A percentile compares a stretch with the other conserved stretches of the same genome.
phyloP scores from a whole-genome alignment of 2,329 filamentous ascomycete species.

The Stachybotrys elegans region DNA sequence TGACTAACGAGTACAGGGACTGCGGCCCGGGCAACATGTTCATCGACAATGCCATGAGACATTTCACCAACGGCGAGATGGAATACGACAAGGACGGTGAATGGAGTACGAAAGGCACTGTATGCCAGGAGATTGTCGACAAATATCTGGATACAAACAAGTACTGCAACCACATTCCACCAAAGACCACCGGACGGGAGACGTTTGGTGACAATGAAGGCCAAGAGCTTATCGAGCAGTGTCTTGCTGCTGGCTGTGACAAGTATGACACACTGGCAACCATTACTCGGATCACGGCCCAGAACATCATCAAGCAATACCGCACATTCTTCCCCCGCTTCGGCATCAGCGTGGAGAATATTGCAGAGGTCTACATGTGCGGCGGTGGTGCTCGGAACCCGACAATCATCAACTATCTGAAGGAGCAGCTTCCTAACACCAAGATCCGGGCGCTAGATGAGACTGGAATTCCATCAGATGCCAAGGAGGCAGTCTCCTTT shows the following conservation, averaged over 20 bases:
- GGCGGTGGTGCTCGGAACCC: constrained; percentile 52
- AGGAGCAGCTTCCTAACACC: constrained; percentile 38
- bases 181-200: constrained; percentile 54
- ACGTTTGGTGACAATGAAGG: constrained; percentile 53
- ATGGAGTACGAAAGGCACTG: constrained; percentile 42
- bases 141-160: constrained; percentile 38
- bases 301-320: constrained; percentile 48
- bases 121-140: constrained; percentile 45
- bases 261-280: constrained; percentile 51
- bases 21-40: constrained; percentile 51
- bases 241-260: constrained; percentile 33
- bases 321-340: constrained; percentile 37
- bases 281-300: constrained; percentile 52
- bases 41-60: constrained; percentile 50
- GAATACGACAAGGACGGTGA: constrained; percentile 48
- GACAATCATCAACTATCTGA: constrained; percentile 48
- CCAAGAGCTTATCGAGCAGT: constrained; percentile 42
- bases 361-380: constrained; percentile 55
- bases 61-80: constrained; percentile 44
- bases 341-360: constrained; percentile 18
- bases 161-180: constrained; percentile 45
- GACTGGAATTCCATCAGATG: constrained; percentile 42
- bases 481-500: constrained; percentile 49
- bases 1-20: constrained; percentile 18
- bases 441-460: constrained; percentile 48